A percentile compares a stretch with the other conserved stretches of the same genome.
These are phyloP conservation scores for Jackrogersella multiformis DNA, from an alignment of 495 filamentous ascomycete genomes.

Conservation along the genomic window DNA sequence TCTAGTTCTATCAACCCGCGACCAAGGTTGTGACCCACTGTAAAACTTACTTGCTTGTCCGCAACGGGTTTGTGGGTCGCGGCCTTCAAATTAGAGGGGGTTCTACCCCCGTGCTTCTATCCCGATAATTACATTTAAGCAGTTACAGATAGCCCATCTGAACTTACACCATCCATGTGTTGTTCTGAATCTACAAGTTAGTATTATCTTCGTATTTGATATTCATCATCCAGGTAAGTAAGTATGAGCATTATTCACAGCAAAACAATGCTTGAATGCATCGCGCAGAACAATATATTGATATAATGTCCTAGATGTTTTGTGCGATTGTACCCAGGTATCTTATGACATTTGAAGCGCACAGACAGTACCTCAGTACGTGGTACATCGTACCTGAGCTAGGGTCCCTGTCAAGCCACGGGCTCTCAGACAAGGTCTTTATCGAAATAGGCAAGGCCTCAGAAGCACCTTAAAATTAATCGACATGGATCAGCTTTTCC, in stretches of 20 bases:
- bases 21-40: conserved; percentile 27
- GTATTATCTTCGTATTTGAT: too few relatives aligned
- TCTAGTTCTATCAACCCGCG: conserved; percentile 25
- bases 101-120: conserved; percentile 1
- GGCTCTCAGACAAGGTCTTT: conserved; percentile 25
- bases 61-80: conserved; percentile 2
- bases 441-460: conserved; percentile 32
- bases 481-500: conserved; percentile 36
- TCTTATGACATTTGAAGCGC: conserved; percentile 7
- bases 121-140: conserved; percentile 12
- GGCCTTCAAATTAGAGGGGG: conserved; percentile 20
- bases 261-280: background rate
- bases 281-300: conserved; percentile 10
- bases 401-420: conserved; percentile 37
- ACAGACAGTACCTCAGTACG: conserved; percentile 3
- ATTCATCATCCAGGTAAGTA: too few relatives aligned
- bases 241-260: too few relatives aligned
- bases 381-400: conserved; percentile 22
- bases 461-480: conserved; percentile 45
- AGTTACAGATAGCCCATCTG: conserved; percentile 2
- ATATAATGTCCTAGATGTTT: background rate
- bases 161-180: background rate
- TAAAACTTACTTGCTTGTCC: conserved; percentile 9
- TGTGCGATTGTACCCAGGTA: background rate
- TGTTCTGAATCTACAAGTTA: too few relatives aligned